Conservation (phyloP, 2,329 filamentous ascomycete genomes). For the Trichoderma aggressivum region DNA sequence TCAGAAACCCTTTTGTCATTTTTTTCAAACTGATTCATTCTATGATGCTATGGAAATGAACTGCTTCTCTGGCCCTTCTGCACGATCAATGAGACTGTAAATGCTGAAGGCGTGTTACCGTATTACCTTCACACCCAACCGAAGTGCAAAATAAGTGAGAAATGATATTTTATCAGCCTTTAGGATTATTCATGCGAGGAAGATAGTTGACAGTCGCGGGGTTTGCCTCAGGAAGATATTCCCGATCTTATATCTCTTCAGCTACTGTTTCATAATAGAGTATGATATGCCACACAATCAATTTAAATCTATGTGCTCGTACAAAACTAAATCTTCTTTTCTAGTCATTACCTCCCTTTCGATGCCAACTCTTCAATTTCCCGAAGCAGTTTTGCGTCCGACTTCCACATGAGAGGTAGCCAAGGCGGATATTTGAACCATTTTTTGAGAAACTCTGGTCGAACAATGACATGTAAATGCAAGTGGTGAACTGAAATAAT, state of each 20-base stretch:
- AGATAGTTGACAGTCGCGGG: not conserved
- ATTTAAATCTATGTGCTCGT: not conserved
- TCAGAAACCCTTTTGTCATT: not conserved
- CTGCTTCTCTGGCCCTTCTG: not conserved
- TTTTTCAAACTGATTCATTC: not conserved
- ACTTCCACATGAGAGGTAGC: constrained; percentile 20
- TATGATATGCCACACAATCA: not conserved
- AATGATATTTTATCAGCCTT: not conserved
- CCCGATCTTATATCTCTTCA: too few relatives aligned
- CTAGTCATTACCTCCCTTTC: not conserved
- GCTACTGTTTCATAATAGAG: not conserved
- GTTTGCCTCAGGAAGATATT: not conserved
- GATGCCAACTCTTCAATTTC: constrained; percentile 22
- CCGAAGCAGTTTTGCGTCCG: constrained; percentile 4
- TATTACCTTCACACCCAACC: not conserved
- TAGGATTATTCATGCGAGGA: not conserved
- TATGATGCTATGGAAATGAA: not conserved
- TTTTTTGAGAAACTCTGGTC: not conserved
- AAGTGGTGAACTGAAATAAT: constrained; percentile 19
- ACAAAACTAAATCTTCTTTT: not conserved
- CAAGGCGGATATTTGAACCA: constrained; percentile 17
- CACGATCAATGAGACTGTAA: not conserved
- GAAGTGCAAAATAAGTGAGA: not conserved
- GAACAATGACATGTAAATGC: constrained; percentile 19
- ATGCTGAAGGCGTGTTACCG: not conserved